Percentiles rank a stretch among this genome's conserved stretches.
Conservation (phyloP, 2,329 filamentous ascomycete species). For the Verticillium tricorpus region DNA sequence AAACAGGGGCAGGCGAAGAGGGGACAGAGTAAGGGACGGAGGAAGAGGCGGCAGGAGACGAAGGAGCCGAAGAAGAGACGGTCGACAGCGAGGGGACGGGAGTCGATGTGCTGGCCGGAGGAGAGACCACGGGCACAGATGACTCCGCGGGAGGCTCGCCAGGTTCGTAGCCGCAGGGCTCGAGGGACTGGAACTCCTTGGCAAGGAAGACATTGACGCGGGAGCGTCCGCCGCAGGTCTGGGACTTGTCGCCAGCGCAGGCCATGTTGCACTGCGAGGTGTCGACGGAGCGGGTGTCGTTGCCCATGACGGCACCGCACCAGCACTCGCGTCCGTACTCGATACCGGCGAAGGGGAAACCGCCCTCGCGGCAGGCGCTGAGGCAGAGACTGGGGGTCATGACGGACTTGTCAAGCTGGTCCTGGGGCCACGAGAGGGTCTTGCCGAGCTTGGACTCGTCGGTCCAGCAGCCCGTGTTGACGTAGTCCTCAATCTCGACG, state of each 20-base stretch:
- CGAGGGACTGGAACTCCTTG: constrained; percentile 41
- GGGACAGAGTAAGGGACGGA: constrained; percentile 10
- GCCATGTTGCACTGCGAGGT: constrained; percentile 40
- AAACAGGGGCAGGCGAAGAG: constrained; percentile 10
- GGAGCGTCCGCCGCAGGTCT: constrained; percentile 38
- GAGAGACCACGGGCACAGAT: constrained; percentile 8
- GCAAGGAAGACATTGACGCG: constrained; percentile 43
- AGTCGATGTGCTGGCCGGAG: constrained; percentile 12
- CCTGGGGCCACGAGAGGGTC: constrained; percentile 39
- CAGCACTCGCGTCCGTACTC: constrained; percentile 37
- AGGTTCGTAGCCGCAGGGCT: constrained; percentile 38
- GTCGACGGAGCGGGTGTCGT: constrained; percentile 32
- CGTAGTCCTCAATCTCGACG: constrained; percentile 47
- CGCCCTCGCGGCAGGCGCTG: constrained; percentile 33
- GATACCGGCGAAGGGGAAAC: constrained; percentile 43
- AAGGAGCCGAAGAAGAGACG: constrained; percentile 2
- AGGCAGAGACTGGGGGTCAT: constrained; percentile 41
- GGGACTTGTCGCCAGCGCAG: constrained; percentile 42
- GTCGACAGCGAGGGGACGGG: constrained; percentile 8
- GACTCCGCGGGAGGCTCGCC: constrained; percentile 16
- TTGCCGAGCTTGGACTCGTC: constrained; percentile 36
- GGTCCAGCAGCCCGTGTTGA: constrained; percentile 57
- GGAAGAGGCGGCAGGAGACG: constrained; percentile 8
- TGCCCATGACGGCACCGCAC: constrained; percentile 49
- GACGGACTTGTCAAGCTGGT: constrained; percentile 25